phyloP scores from a whole-genome alignment of 2,329 filamentous ascomycete genomes.

The Alternaria metachromatica region DNA sequence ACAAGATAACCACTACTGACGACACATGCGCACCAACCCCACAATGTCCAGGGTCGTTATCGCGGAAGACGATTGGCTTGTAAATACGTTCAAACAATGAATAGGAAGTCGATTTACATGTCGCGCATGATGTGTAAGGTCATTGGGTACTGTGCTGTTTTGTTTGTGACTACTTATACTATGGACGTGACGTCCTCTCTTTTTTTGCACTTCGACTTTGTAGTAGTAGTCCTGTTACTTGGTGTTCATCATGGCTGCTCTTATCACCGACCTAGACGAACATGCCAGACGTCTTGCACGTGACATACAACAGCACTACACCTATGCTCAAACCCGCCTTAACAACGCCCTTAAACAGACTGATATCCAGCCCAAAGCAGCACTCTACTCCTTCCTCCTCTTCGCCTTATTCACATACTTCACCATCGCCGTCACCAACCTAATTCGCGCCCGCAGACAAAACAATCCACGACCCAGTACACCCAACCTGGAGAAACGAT shows the following conservation, averaged over 20 bases:
- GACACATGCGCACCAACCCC: slow-evolving; percentile 20
- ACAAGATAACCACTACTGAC: slow-evolving; percentile 17
- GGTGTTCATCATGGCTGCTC: slow-evolving; percentile 7
- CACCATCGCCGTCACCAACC: slow-evolving; percentile 29
- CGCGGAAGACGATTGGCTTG: slow-evolving; percentile 6
- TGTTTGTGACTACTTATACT: neutral
- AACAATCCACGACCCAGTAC: no score
- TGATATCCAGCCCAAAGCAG: slow-evolving; percentile 21
- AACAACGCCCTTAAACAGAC: slow-evolving; percentile 1
- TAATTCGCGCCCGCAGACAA: slow-evolving; percentile 25
- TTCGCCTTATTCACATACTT: slow-evolving; percentile 43
- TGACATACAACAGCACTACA: slow-evolving; percentile 25
- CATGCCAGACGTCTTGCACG: slow-evolving; percentile 25
- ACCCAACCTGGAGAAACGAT: slow-evolving; percentile 57
- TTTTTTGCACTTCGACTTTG: neutral
- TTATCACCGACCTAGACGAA: slow-evolving; percentile 16
- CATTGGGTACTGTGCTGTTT: neutral
- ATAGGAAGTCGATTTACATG: slow-evolving; percentile 12
- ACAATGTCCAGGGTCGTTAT: slow-evolving; percentile 24
- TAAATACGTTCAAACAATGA: neutral
- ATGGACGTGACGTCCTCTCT: neutral
- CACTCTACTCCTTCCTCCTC: slow-evolving; percentile 43
- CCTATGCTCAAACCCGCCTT: slow-evolving; percentile 11
- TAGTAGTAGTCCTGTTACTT: neutral
- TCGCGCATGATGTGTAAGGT: slow-evolving; percentile 4